Evolutionary conservation across 805 yeast species (phyloP), one percentile per base, ranked within the genome.

Genomic region (Isabelozyma pseudorhagii): DNA sequence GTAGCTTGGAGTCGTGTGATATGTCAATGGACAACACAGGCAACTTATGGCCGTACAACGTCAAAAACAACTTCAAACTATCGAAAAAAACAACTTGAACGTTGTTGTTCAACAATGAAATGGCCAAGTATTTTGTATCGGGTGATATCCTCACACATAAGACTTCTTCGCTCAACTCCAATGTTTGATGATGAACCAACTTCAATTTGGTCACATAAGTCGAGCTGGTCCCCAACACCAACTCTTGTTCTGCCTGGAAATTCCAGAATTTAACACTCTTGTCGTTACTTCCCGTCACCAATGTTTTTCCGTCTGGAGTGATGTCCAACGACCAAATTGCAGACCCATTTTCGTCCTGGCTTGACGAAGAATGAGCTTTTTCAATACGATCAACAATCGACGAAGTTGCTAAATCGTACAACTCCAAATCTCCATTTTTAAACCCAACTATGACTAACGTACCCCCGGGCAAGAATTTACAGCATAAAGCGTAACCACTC

Each of bases 11-110:
- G 67, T 94, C 99, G 57, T 68, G 77, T 1, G 98, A 89, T 42
- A 94, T 91, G 64, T 94, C 99, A 56, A 94, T 81, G 3, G 97
- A 86, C 47, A 94, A 75, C 2, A 94, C 99, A 0, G 99, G 99
- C 53, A 94, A 78, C 64, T 93, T 94, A 69, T 94, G 99, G 39
- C 99, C 99, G 61, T 94, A 94, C 51, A 94, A 75, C 61, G 93
- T 89, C 55, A 94, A 75, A 69, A 80, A 94, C 61, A 94, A 87
- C 69, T 93, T 94, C 65, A 92, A 77, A 11, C 96, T 76, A 63
- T 93, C 98, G 46, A 84, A 75, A 64, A 86, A 93, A 60, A 94
- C 90, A 15, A 94, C 94, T 69, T 94, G 96, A 42, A 94, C 97
- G n/a, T 97, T 94, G 64, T 87, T 91, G 66, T 94, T 97, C 56